Conservation (phyloP, 2,329 filamentous ascomycete genomes). For the Gnomoniopsis smithogilvyi region DNA sequence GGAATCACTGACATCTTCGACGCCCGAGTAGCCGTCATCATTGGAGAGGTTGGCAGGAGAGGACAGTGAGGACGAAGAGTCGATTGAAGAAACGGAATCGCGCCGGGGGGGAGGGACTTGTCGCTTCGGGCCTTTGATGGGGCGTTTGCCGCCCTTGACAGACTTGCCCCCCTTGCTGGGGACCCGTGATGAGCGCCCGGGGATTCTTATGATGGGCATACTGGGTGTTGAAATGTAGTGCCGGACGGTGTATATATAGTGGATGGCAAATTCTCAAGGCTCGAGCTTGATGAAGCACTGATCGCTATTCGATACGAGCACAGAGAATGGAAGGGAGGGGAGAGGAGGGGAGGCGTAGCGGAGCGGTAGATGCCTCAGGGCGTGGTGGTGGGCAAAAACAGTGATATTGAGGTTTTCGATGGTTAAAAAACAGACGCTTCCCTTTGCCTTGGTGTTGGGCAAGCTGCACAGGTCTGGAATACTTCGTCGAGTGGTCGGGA, state of each 20-base stretch:
- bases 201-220: slow-evolving; percentile 17
- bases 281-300: background rate
- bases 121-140: slow-evolving; percentile 12
- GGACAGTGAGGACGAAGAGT: slow-evolving; percentile 53
- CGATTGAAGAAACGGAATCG: slow-evolving; percentile 49
- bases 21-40: slow-evolving; percentile 69
- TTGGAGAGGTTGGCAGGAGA: slow-evolving; percentile 59
- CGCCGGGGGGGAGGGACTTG: slow-evolving; percentile 36
- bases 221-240: background rate
- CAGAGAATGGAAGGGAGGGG: background rate
- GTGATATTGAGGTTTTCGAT: slow-evolving; percentile 25
- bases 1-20: slow-evolving; percentile 76
- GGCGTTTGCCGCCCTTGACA: slow-evolving; percentile 16
- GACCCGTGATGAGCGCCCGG: slow-evolving; percentile 7
- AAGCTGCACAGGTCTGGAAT: slow-evolving; percentile 55
- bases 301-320: too few relatives aligned
- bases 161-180: slow-evolving; percentile 14
- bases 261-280: background rate
- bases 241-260: background rate
- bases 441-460: slow-evolving; percentile 37
- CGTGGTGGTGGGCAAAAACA: background rate
- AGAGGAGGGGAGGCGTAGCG: background rate
- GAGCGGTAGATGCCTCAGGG: slow-evolving; percentile 5
- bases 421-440: slow-evolving; percentile 36
- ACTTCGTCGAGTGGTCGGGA: slow-evolving; percentile 68